These are phyloP conservation scores for Pseudopyrenochaeta lycopersici DNA, from an alignment of 2,329 filamentous ascomycete species.

Conservation along the genomic window DNA sequence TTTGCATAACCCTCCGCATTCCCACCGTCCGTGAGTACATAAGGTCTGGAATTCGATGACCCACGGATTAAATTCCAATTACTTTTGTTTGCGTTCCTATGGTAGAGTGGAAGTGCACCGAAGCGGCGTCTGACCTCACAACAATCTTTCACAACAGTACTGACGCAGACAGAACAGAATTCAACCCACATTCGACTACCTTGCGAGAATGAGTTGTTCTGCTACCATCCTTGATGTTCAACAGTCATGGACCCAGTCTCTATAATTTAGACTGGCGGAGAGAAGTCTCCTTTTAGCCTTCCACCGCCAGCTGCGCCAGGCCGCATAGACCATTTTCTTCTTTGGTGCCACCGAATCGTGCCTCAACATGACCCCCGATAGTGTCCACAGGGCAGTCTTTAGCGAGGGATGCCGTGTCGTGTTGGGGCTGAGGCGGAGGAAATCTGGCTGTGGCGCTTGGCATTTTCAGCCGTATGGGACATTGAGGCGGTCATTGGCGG, in stretches of 20 bases:
- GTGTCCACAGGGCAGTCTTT: neutral
- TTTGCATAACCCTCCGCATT: neutral
- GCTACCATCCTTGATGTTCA: neutral
- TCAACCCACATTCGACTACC: neutral
- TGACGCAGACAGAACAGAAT: neutral
- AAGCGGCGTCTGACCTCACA: neutral
- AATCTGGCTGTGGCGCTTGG: neutral
- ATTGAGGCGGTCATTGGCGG: neutral
- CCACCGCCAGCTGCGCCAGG: neutral
- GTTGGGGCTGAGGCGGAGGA: conserved; percentile 1
- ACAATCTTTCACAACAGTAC: neutral
- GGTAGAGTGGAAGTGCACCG: neutral
- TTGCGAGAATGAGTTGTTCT: neutral
- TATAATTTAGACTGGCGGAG: neutral
- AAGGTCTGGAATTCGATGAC: neutral
- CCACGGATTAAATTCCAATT: neutral
- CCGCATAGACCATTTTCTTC: neutral
- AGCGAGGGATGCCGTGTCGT: neutral
- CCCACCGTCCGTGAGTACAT: neutral
- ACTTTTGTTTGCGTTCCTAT: neutral
- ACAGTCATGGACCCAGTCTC: neutral
- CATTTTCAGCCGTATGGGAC: neutral
- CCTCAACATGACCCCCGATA: too few species aligned
- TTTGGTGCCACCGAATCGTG: neutral
- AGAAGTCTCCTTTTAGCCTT: neutral